Percentiles rank a stretch among this genome's conserved stretches.
These are phyloP conservation scores for Ophioceras dolichostomum DNA, from an alignment of 2,329 filamentous ascomycete genomes.

Conservation along the genomic window DNA sequence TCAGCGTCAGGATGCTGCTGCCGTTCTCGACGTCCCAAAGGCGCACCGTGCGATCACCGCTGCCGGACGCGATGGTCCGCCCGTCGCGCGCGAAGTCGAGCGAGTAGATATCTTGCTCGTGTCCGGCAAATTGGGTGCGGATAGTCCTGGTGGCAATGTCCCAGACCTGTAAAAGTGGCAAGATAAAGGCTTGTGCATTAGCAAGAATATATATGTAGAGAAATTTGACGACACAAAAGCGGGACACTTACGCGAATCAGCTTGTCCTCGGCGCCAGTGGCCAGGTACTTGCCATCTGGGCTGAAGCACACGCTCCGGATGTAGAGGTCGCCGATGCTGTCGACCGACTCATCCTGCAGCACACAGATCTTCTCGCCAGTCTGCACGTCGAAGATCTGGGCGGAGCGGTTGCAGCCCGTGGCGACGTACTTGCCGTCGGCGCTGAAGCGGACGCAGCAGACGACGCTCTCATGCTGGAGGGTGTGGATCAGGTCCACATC, in stretches of 20 bases:
- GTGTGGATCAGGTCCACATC: constrained; percentile 94
- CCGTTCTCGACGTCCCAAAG: constrained; percentile 91
- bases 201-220: too few species aligned
- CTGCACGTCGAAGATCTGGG: constrained; percentile 94
- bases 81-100: constrained; percentile 91
- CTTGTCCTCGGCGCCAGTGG: constrained; percentile 95
- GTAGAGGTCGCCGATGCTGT: constrained; percentile 85
- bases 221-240: too few species aligned
- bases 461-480: constrained; percentile 85
- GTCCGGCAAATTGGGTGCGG: constrained; percentile 85
- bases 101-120: constrained; percentile 97
- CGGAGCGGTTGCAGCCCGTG: constrained; percentile 94
- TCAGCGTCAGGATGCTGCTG: constrained; percentile 70
- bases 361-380: constrained; percentile 81
- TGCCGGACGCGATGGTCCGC: constrained; percentile 87
- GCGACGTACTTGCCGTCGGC: constrained; percentile 91
- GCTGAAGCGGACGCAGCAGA: constrained; percentile 96
- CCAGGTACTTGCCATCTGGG: constrained; percentile 84
- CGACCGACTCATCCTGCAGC: constrained; percentile 77
- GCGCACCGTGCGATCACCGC: constrained; percentile 85
- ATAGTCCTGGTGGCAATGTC: constrained; percentile 78
- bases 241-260: constrained; percentile 64
- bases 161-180: constrained; percentile 72
- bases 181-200: constrained; percentile 5
- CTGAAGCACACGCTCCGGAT: constrained; percentile 98